phyloP scores from a whole-genome alignment of 2,329 filamentous ascomycete species.

The Aspergillus quadrilineatus region DNA sequence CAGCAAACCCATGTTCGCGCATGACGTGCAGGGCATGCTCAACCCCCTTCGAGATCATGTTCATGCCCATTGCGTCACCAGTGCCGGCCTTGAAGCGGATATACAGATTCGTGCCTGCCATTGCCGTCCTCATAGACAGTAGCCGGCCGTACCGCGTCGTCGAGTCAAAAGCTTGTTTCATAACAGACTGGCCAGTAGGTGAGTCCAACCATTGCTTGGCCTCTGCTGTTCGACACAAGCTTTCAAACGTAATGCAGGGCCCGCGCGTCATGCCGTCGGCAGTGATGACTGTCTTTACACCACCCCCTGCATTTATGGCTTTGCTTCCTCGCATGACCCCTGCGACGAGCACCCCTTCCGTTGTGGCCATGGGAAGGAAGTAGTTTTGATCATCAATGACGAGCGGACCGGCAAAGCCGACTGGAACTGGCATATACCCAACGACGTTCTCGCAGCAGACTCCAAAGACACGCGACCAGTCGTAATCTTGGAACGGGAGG shows the following conservation, averaged over 20 bases:
- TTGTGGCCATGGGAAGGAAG: slow-evolving; percentile 98
- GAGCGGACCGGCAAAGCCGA: slow-evolving; percentile 91
- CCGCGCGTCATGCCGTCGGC: slow-evolving; percentile 97
- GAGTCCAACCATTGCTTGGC: slow-evolving; percentile 97
- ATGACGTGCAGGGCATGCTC: slow-evolving; percentile 90
- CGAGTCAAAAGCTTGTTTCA: slow-evolving; percentile 95
- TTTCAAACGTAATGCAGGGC: slow-evolving; percentile 88
- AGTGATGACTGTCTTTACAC: slow-evolving; percentile 85
- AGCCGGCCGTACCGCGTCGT: slow-evolving; percentile 92
- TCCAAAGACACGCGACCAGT: slow-evolving; percentile 92
- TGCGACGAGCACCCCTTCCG: slow-evolving; percentile 93
- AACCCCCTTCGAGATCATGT: slow-evolving; percentile 99
- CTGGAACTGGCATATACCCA: slow-evolving; percentile 87
- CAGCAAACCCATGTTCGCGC: slow-evolving; percentile 85
- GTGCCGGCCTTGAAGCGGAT: slow-evolving; percentile 98
- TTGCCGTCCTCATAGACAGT: slow-evolving; percentile 83
- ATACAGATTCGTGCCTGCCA: slow-evolving; percentile 93
- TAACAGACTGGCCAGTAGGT: slow-evolving; percentile 72
- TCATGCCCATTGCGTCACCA: slow-evolving; percentile 99
- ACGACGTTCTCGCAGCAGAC: slow-evolving; percentile 99
- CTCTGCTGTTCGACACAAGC: slow-evolving; percentile 80
- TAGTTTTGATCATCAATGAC: slow-evolving; percentile 93
- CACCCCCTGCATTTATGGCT: slow-evolving; percentile 94
- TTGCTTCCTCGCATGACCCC: slow-evolving; percentile 92
- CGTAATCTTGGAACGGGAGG: slow-evolving; percentile 85